Evolutionary conservation across 768 basidiomycete genomes (phyloP), one percentile per base, ranked within the genome.

Genomic region (Lepiota subincarnata): DNA sequence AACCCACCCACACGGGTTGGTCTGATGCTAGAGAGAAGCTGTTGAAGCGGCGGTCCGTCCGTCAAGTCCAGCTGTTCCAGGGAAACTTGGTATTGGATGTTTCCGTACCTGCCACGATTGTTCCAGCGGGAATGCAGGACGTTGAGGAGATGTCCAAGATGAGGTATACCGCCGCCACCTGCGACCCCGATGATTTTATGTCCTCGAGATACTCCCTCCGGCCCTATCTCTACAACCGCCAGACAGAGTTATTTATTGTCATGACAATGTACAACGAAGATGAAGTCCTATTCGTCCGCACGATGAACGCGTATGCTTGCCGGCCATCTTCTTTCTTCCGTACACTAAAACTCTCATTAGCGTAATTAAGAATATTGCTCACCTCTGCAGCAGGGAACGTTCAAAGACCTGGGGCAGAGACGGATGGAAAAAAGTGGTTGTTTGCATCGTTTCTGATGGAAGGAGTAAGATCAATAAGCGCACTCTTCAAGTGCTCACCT

Each of bases 221-320:
- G 19, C 92, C 83, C 4, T 93, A 85, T 67, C 77, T 93, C 0
- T 80, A 82, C 61, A 82, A 83, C 52, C 86, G 93, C 50, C 78
- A 85, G 49, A 96, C 93, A 7, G 94, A 96, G 69, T 77, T 97
- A 12, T 94, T 96, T 71, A 91, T 97, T 60, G 92, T 95, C 38
- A 90, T 96, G 84, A 96, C 93, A 40, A 95, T 96, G 92, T 91
- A 91, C 68, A 95, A 95, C 66, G 93, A 97, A 72, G 90, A 91
- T 63, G 88, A 91, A 64, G 73, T 84, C 7, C 73, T 90, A 22
- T 92, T 91, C 66, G 74, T 75, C 64, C 80, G 77, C 64, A 93
- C 90, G 10, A 91, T 93, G 87, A 91, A 92, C 60, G 82, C 88
- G 85, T 87, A 63, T 62, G 86, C 75, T 39, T 35, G 10, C 28